phyloP scores from a whole-genome alignment of 1,284 basidiomycete species.

The Amylostereum areolatum region DNA sequence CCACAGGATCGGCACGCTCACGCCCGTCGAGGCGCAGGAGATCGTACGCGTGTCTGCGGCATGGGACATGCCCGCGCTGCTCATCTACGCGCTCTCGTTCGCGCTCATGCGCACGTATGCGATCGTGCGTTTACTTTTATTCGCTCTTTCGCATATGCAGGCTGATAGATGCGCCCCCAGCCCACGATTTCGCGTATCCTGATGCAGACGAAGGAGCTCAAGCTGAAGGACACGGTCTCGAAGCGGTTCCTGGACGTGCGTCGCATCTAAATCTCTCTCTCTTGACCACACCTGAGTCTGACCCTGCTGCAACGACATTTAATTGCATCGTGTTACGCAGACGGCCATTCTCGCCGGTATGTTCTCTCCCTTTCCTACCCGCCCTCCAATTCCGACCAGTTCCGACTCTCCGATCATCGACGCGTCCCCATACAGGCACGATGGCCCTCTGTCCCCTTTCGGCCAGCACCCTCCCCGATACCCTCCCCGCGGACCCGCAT shows the following conservation, averaged over 20 bases:
- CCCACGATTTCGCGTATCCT: conserved; percentile 39
- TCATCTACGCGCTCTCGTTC: conserved; percentile 33
- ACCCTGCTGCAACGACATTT: no score
- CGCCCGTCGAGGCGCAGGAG: conserved; percentile 37
- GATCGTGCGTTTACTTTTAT: conserved; percentile 24
- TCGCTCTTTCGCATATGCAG: neutral
- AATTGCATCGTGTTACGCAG: no score
- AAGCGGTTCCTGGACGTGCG: conserved; percentile 40
- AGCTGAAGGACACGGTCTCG: conserved; percentile 26
- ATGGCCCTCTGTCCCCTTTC: no score
- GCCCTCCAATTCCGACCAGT: no score
- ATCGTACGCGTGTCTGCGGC: conserved; percentile 25
- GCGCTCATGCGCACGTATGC: conserved; percentile 45
- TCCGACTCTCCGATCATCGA: no score
- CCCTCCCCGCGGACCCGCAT: no score
- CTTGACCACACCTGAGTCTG: neutral
- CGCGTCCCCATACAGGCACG: no score
- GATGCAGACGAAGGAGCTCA: conserved; percentile 30
- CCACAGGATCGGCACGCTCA: conserved; percentile 25
- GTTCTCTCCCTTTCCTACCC: no score
- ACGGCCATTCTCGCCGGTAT: no score
- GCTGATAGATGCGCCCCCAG: conserved; percentile 17
- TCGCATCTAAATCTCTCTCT: conserved; percentile 1
- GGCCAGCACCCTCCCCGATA: no score
- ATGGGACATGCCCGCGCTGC: conserved; percentile 38